Evolutionary conservation across 208 protist genomes (phyloP).

Genomic region (Trypanosoma brucei): DNA sequence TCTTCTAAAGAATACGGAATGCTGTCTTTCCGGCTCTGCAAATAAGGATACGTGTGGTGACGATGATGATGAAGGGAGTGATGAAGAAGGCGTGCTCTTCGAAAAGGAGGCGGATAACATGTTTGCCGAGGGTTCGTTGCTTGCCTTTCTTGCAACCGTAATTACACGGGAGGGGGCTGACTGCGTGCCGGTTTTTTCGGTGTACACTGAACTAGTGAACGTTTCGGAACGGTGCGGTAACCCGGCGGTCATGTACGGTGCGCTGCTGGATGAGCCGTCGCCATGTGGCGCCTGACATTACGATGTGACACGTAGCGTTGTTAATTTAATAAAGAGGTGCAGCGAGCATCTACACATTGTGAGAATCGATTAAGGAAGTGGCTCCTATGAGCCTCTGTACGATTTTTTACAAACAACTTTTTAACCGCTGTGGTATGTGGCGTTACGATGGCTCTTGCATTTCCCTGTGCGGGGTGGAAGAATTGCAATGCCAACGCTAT

Average conservation of each 20-base stretch:
- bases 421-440: no score
- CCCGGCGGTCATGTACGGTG: slow-evolving; percentile 13
- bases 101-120: slow-evolving; percentile 84
- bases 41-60: neutral
- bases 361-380: no score
- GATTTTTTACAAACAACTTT: no score
- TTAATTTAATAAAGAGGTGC: no score
- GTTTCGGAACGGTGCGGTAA: slow-evolving; percentile 5
- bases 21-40: neutral
- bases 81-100: slow-evolving; percentile 64
- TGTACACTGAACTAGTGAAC: slow-evolving; percentile 18
- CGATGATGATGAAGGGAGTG: neutral
- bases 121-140: slow-evolving; percentile 61
- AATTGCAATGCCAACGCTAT: no score
- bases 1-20: neutral
- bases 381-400: no score
- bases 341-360: no score
- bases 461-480: no score
- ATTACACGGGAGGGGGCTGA: slow-evolving; percentile 2
- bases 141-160: slow-evolving; percentile 32
- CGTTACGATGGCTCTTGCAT: no score
- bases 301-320: no score
- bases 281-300: neutral
- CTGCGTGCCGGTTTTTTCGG: slow-evolving; percentile 2
- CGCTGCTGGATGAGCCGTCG: slow-evolving; percentile 7